Evolutionary conservation across 352 stramenopile species (phyloP).

Genomic region (Globisporangium alternatum): DNA sequence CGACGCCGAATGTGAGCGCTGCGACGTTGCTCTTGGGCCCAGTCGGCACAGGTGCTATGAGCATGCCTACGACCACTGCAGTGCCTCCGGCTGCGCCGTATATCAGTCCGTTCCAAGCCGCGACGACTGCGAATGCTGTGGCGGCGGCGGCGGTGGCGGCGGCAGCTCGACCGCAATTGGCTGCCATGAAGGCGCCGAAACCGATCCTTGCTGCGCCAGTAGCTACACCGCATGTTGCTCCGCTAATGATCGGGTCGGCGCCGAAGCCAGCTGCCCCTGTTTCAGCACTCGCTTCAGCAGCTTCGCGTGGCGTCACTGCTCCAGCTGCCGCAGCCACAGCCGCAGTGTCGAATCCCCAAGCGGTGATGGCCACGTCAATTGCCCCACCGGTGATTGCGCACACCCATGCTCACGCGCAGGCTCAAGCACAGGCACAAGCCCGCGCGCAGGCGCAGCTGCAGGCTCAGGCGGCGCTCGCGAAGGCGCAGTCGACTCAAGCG

Average conservation of each 20-base stretch:
- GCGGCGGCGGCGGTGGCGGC: background rate
- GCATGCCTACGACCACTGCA: background rate
- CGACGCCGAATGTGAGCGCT: slow-evolving; percentile 10
- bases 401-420: slow-evolving; percentile 4
- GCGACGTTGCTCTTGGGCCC: slow-evolving; percentile 12
- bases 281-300: background rate
- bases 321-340: slow-evolving; percentile 1
- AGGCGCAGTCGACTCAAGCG: slow-evolving; percentile 7
- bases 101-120: slow-evolving; percentile 6
- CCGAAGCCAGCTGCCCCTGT: slow-evolving; percentile 19
- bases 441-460: slow-evolving; percentile 11
- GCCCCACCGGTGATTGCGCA: slow-evolving; percentile 15
- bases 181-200: slow-evolving; percentile 28
- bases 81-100: slow-evolving; percentile 3
- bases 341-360: slow-evolving; percentile 8
- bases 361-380: slow-evolving; percentile 6
- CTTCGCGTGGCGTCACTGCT: background rate
- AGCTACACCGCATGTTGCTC: slow-evolving; percentile 20
- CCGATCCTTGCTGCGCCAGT: slow-evolving; percentile 21
- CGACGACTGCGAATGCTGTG: slow-evolving; percentile 1
- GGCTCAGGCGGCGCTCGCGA: slow-evolving; percentile 7
- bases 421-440: slow-evolving; percentile 9
- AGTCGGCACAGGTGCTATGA: background rate
- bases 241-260: slow-evolving; percentile 2
- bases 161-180: background rate